phyloP scores from a whole-genome alignment of 78 protist species.

The Ministeria vibrans region DNA sequence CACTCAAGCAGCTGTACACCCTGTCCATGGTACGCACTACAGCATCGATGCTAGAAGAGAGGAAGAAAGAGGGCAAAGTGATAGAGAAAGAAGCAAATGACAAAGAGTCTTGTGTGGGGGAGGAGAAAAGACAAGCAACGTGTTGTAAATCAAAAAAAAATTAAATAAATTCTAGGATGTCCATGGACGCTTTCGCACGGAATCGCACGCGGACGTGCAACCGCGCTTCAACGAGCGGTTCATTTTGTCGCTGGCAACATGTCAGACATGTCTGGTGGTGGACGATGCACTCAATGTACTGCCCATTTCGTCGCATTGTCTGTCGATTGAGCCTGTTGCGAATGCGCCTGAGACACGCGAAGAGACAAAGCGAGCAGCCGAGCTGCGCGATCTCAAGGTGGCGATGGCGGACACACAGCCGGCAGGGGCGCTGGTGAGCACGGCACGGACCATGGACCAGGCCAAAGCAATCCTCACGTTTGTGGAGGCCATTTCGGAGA shows the following conservation, averaged over 20 bases:
- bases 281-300: conserved; percentile 92
- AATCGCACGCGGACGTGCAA: conserved; percentile 66
- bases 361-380: conserved; percentile 23
- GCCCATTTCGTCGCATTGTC: conserved; percentile 67
- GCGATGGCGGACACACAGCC: conserved; percentile 59
- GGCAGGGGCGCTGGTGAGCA: conserved; percentile 56
- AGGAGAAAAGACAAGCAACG: too few relatives aligned
- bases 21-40: conserved; percentile 92
- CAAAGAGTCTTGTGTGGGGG: too few relatives aligned
- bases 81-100: too few relatives aligned
- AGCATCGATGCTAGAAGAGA: too few relatives aligned
- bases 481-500: conserved; percentile 84
- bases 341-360: background rate
- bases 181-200: conserved; percentile 85
- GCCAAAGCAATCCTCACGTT: conserved; percentile 77
- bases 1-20: conserved; percentile 77
- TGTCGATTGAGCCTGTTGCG: conserved; percentile 39
- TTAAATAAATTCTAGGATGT: too few relatives aligned
- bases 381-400: conserved; percentile 54
- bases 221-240: conserved; percentile 98
- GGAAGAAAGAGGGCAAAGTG: too few relatives aligned
- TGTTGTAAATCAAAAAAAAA: too few relatives aligned
- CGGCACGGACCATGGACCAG: conserved; percentile 50
- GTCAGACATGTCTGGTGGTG: conserved; percentile 66
- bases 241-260: conserved; percentile 82